Conservation (phyloP, 2,329 filamentous ascomycete genomes). For the Raffaelea albimanens region DNA sequence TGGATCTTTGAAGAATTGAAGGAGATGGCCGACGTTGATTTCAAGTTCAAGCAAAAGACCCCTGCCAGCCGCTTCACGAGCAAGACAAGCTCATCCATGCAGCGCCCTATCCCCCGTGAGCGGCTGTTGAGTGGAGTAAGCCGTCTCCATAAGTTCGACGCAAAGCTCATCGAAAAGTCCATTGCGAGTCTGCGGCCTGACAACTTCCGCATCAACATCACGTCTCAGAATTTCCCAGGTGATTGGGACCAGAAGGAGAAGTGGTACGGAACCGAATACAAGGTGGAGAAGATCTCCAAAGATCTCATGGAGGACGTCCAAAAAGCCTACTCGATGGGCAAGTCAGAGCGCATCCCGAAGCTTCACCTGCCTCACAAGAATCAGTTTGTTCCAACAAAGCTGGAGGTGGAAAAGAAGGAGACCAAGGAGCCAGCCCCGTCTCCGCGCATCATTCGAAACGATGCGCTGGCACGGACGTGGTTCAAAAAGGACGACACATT, state of each 20-base stretch:
- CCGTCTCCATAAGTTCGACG: constrained; percentile 70
- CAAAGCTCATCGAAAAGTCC: constrained; percentile 63
- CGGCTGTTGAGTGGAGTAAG: constrained; percentile 75
- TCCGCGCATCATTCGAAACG: constrained; percentile 78
- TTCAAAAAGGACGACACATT: constrained; percentile 98
- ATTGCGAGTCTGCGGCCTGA: constrained; percentile 71
- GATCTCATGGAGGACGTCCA: constrained; percentile 66
- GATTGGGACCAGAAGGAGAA: constrained; percentile 83
- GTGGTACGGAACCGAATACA: constrained; percentile 97
- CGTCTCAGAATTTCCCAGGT: constrained; percentile 76
- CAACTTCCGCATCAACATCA: constrained; percentile 77
- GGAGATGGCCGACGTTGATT: constrained; percentile 82
- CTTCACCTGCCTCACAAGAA: constrained; percentile 87
- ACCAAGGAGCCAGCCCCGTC: constrained; percentile 63
- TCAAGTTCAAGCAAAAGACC: constrained; percentile 89
- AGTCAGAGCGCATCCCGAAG: constrained; percentile 52
- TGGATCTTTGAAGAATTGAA: constrained; percentile 96
- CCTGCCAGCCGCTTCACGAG: constrained; percentile 85
- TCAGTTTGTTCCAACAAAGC: constrained; percentile 86
- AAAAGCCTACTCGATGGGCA: constrained; percentile 48
- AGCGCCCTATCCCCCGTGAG: constrained; percentile 77
- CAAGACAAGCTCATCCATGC: constrained; percentile 78
- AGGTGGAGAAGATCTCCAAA: constrained; percentile 65
- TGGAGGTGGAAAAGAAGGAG: constrained; percentile 92
- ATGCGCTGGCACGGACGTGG: constrained; percentile 74